phyloP scores from a whole-genome alignment of 208 protist species.

The Vickermania ingenoplastis region DNA sequence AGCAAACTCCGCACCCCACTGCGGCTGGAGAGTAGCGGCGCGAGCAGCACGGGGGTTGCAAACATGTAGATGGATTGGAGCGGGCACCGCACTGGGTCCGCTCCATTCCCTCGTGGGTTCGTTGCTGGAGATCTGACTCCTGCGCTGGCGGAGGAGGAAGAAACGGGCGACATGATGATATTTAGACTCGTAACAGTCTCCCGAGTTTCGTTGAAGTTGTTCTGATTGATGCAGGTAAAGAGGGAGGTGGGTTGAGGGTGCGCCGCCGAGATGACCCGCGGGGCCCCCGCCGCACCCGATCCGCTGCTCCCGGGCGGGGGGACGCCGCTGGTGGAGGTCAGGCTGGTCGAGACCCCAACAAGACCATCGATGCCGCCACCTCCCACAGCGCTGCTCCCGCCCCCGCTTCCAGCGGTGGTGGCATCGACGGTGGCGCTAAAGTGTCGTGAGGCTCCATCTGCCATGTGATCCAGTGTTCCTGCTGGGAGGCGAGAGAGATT shows the following conservation, averaged over 20 bases:
- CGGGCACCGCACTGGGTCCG: neutral
- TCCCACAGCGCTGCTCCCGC: no score
- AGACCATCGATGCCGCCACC: neutral
- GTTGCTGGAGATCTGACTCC: no score
- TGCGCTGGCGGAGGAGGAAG: no score
- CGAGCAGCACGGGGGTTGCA: neutral
- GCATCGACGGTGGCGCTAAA: neutral
- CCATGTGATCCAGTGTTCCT: neutral
- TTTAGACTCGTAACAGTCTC: neutral
- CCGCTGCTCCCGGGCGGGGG: no score
- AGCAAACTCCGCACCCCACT: conserved; percentile 40
- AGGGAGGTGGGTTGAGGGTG: neutral
- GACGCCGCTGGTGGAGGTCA: neutral
- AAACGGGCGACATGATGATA: no score
- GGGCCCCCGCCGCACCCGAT: no score
- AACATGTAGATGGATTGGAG: neutral
- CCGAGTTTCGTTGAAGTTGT: neutral
- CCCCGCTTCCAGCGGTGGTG: no score
- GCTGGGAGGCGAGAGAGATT: no score
- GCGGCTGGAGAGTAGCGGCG: neutral
- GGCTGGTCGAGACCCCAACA: neutral
- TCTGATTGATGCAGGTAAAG: neutral
- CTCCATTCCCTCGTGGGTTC: no score
- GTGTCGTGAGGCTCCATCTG: neutral
- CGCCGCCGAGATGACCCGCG: neutral